Evolutionary conservation across 176 grass and related monocot genomes (phyloP), one percentile per base, ranked within the genome.

Genomic region (Oryza meyeriana): DNA sequence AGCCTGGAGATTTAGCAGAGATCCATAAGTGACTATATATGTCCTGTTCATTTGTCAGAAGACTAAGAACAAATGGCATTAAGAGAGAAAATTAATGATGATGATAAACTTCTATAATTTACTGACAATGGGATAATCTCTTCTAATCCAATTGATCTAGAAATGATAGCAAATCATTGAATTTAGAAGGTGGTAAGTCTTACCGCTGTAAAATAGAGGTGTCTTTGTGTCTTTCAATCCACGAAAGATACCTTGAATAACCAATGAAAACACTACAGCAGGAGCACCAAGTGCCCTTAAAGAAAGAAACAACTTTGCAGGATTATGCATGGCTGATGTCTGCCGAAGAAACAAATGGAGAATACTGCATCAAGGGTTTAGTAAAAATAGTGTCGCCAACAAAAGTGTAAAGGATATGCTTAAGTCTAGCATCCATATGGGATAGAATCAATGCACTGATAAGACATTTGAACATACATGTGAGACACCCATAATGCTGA

Each of bases 141-240:
- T 24, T 22, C 3, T 36, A 36, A 41, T 55, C 25, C 64, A 55
- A 59, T 24, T 20, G 32, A 40, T 62, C 7, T n/a, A 63, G 11
- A 62, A 73, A 14, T 30, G 33, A 55, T 61, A 63, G 13, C 31
- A 72, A 63, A 63, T 47, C 29, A 64, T 42, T 82, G 22, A 61
- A 58, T 75, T 38, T 22, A 72, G 40, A 13, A 26, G 11, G 58
- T 29, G 14, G 10, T 16, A 10, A 48, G 20, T 78, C 86, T 89
- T 88, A 72, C 90, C 90, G 81, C 83, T 81, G 77, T 83, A 88
- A 86, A 92, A 50, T 55, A 92, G 79, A 24, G 90, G 87, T 55
- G 87, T 92, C 64, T 84, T 89, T 42, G 90, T 92, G 77, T 92
- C 90, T 69, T 92, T 89, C 40, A 92, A 84, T 64, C 90, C 90